Percentiles rank a stretch among this genome's conserved stretches.
These are phyloP conservation scores for Rhizoctonia solani DNA, from an alignment of 1,284 basidiomycete genomes.

Conservation along the genomic window DNA sequence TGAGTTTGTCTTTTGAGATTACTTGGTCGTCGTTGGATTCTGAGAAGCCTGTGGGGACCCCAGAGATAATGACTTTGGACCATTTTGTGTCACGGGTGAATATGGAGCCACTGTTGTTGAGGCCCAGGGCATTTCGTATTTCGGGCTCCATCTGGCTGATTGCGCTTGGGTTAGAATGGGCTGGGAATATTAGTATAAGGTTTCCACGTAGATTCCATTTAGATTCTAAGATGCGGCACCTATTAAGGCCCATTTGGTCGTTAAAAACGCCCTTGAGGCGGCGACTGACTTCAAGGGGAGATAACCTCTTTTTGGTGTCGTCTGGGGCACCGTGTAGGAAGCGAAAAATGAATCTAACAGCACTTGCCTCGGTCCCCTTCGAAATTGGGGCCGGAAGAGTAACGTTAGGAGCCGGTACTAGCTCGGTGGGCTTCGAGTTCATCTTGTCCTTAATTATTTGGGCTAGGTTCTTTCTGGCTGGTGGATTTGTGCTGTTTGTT, in stretches of 20 bases:
- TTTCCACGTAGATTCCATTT: conserved; percentile 1
- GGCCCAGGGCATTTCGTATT: not conserved
- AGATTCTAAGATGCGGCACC: not conserved
- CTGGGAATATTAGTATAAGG: not conserved
- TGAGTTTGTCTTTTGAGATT: not conserved
- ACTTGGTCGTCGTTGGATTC: not conserved
- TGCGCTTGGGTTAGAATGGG: not conserved
- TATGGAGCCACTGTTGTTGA: not conserved
- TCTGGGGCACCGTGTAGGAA: not conserved
- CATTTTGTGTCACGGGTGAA: not conserved
- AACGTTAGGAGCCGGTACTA: no score
- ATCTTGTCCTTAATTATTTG: no score
- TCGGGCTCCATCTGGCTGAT: not conserved
- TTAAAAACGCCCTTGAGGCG: not conserved
- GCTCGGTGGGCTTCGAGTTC: no score
- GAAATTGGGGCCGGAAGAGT: no score
- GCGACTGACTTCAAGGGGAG: not conserved
- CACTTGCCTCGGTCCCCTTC: no score
- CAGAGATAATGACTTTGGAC: not conserved
- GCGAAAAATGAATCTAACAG: not conserved
- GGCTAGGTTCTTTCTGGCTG: no score
- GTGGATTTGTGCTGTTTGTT: no score
- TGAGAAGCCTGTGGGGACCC: not conserved
- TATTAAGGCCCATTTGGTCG: not conserved
- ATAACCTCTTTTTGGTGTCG: not conserved